phyloP scores from a whole-genome alignment of 768 basidiomycete genomes.

The Suillus hirtellus region DNA sequence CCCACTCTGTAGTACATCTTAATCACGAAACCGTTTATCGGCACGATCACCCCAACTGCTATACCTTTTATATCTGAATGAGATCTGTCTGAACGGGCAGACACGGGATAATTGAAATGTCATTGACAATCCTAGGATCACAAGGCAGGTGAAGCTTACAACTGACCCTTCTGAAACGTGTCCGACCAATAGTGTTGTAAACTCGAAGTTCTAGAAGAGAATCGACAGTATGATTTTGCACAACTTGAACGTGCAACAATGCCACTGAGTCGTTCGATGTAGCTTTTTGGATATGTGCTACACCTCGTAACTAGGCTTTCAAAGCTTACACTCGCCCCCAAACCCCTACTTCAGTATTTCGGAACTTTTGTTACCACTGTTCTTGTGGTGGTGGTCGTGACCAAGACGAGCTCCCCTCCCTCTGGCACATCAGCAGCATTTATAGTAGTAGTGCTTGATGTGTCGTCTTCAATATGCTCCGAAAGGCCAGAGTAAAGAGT shows the following conservation, averaged over 20 bases:
- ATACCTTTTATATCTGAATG: not conserved
- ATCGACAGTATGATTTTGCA: not conserved
- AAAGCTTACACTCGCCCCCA: too few species aligned
- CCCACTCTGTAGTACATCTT: not conserved
- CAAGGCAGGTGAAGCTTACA: not conserved
- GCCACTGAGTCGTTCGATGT: not conserved
- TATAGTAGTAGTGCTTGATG: not conserved
- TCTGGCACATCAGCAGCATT: slow-evolving; percentile 1
- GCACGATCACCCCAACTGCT: not conserved
- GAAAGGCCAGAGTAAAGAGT: not conserved
- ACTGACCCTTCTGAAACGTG: not conserved
- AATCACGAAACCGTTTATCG: not conserved
- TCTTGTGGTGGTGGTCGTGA: not conserved
- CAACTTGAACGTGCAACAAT: not conserved
- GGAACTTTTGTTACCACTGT: not conserved
- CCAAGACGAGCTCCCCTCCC: not conserved
- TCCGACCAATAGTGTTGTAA: not conserved
- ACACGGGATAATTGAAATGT: not conserved
- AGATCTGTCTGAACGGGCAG: not conserved
- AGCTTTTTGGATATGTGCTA: too few species aligned
- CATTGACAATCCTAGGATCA: not conserved
- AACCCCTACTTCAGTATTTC: not conserved
- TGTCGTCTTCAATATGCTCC: not conserved
- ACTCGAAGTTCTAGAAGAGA: not conserved
- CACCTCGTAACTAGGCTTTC: not conserved